phyloP scores from a whole-genome alignment of 2,329 filamentous ascomycete genomes.

The Trichoderma pleuroti region DNA sequence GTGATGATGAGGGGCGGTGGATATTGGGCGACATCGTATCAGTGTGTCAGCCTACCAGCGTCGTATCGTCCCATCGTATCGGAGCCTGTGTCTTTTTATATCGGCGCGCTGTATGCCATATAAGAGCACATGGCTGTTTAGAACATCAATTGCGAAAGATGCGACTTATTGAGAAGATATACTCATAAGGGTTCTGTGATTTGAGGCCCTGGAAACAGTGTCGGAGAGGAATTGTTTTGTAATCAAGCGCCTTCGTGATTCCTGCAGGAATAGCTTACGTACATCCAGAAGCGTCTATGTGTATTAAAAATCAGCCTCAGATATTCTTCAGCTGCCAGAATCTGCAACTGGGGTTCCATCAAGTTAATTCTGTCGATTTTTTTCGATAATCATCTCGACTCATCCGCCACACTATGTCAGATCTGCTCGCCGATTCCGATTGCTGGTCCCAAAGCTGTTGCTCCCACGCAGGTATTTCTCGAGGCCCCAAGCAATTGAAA shows the following conservation, averaged over 20 bases:
- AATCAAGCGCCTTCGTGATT: background rate
- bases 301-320: background rate
- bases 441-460: background rate
- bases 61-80: background rate
- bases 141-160: background rate
- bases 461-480: background rate
- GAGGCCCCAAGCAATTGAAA: background rate
- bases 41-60: background rate
- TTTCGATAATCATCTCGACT: background rate
- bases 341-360: background rate
- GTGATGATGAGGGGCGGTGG: background rate
- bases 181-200: background rate
- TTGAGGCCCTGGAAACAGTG: background rate
- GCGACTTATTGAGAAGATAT: background rate
- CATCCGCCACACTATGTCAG: conserved; percentile 15
- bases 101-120: background rate
- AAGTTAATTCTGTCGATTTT: background rate
- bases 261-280: background rate
- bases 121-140: background rate
- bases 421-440: background rate
- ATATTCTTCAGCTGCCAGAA: background rate
- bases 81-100: background rate
- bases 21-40: background rate
- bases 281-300: background rate
- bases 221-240: background rate